Base-by-base conservation (phyloP, 2,329 filamentous ascomycete genomes). In the Fusarium sp. region DNA sequence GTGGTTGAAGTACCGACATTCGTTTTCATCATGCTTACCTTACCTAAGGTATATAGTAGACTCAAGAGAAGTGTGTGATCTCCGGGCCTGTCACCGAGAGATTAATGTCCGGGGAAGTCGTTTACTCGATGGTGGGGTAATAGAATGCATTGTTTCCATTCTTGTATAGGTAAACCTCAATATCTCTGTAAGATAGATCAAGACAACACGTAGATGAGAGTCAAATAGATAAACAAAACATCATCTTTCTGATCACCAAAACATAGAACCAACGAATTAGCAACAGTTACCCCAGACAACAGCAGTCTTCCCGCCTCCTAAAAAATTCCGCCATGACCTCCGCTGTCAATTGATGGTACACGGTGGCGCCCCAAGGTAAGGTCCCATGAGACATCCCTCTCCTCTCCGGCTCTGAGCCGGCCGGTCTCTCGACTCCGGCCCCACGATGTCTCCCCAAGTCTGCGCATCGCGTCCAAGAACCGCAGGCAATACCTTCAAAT, bases 371-470 rank as follows among this genome's bases (percentile, higher is more conserved):
- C 60, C 54, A 49, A 74, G 30, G 23, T 35, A 35, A 64, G 70
- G 73, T 73, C 73, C 73, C 71, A 67, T 76, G 74, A 76, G 74
- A 60, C 53, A 35, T 55, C 14, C 20, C 27, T 18, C 69, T 58
- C 48, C 54, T 54, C 67, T 60, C 71, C 71, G 74, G 74, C 69
- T 76, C 57, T 59, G 74, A 69, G 73, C 74, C 74, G 74, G 74
- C 70, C 69, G 69, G 69, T 57, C 53, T 73, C 64, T 71, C 69
- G 59, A 67, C 74, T 76, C 74, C 74, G 74, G 74, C 73, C 74
- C 74, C 74, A 76, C 74, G 74, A 60, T 44, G 57, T 57, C 56
- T 52, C 48, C 52, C 49, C 38, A 53, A 54, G 62, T 45, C 27
- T 38, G 48, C n/a, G 32, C 40, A 45, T 60, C 20, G 64, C 54